phyloP scores from a whole-genome alignment of 768 basidiomycete genomes.

The Trametes coccinea region DNA sequence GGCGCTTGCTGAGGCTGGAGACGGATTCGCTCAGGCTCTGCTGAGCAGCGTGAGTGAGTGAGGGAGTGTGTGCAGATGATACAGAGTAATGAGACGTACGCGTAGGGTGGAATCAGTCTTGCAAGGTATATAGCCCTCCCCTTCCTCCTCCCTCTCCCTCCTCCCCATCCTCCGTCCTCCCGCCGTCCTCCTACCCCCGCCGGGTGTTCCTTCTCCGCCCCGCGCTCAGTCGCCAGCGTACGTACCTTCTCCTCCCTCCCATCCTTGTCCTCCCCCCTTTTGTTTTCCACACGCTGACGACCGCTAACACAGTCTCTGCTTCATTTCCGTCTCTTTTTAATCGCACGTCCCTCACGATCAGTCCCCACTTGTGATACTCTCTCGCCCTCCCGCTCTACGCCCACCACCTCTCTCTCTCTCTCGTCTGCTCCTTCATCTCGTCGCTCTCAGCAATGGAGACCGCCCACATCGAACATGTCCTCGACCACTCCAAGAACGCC shows the following conservation, averaged over 20 bases:
- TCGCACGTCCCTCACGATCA: slow-evolving; percentile 23
- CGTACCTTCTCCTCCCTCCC: slow-evolving; percentile 23
- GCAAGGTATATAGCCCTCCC: slow-evolving; percentile 28
- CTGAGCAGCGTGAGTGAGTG: background rate
- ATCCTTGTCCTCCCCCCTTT: slow-evolving; percentile 15
- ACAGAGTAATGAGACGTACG: too few species aligned
- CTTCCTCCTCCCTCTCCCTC: slow-evolving; percentile 21
- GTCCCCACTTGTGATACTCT: slow-evolving; percentile 25
- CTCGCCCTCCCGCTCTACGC: slow-evolving; percentile 17
- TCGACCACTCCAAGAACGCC: slow-evolving; percentile 50
- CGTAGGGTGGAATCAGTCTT: too few species aligned
- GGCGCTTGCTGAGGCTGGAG: background rate
- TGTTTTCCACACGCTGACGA: slow-evolving; percentile 13
- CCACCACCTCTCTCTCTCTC: background rate
- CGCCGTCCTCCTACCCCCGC: slow-evolving; percentile 22
- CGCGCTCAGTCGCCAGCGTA: slow-evolving; percentile 16
- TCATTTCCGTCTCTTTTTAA: slow-evolving; percentile 21
- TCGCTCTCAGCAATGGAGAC: slow-evolving; percentile 43
- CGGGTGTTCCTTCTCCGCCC: slow-evolving; percentile 12
- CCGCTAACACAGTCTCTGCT: slow-evolving; percentile 9
- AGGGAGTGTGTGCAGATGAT: too few species aligned
- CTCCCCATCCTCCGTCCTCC: slow-evolving; percentile 22
- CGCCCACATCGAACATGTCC: slow-evolving; percentile 45
- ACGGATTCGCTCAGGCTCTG: background rate
- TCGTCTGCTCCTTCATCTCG: slow-evolving; percentile 22